Evolutionary conservation across 2,329 filamentous ascomycete genomes (phyloP).

Genomic region (Diaporthe eres): DNA sequence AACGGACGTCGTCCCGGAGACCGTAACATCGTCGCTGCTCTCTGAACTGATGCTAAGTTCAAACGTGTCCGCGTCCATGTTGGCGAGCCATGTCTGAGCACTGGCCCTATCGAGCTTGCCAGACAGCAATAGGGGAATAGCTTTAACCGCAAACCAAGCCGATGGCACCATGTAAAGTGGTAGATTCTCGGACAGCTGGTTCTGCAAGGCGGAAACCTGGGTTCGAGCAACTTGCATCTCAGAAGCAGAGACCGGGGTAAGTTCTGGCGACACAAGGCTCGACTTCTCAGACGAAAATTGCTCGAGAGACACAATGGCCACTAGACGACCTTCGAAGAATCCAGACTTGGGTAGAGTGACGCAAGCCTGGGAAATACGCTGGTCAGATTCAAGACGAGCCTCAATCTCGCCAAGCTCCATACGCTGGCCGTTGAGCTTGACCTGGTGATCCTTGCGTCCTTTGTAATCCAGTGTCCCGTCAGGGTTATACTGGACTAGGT

Average conservation of each 20-base stretch:
- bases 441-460: slow-evolving; percentile 67
- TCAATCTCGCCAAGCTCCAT: slow-evolving; percentile 57
- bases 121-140: slow-evolving; percentile 44
- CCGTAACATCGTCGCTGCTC: slow-evolving; percentile 44
- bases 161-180: slow-evolving; percentile 41
- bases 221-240: slow-evolving; percentile 35
- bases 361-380: background rate
- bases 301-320: background rate
- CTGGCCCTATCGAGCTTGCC: slow-evolving; percentile 45
- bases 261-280: background rate
- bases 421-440: slow-evolving; percentile 71
- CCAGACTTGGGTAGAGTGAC: slow-evolving; percentile 5
- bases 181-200: background rate
- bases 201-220: background rate
- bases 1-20: slow-evolving; percentile 34
- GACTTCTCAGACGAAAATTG: background rate
- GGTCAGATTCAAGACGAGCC: slow-evolving; percentile 48
- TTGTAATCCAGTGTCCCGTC: slow-evolving; percentile 57
- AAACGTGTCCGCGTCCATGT: background rate
- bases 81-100: background rate
- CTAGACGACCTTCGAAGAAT: background rate
- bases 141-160: slow-evolving; percentile 46
- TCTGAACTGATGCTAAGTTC: slow-evolving; percentile 49
- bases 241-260: slow-evolving; percentile 42
- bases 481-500: slow-evolving; percentile 53